Base-by-base conservation (phyloP, 352 stramenopile genomes). In the Pythium insidiosum region DNA sequence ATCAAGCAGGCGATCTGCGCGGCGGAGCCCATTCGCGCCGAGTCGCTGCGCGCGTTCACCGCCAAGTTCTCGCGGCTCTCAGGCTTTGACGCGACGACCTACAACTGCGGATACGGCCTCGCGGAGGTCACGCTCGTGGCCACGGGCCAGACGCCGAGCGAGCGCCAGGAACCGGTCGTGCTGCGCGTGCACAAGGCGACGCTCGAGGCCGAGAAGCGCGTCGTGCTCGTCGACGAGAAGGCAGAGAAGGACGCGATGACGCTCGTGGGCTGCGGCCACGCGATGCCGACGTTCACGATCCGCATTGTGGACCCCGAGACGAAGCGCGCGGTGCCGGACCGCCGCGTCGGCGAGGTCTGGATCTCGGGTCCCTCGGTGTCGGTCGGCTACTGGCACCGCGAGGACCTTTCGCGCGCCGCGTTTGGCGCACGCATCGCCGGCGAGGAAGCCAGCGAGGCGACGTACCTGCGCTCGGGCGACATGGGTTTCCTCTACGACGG, bases 301-400 rank as follows among this genome's bases (percentile, higher is more conserved):
- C 28, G 43, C 6, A 70, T 94, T 30, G 76, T 90, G 4, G 71
- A 92, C 38, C 61, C 74, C 0, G 65, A 80, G 15, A 69, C 73
- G n/a, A 68, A 66, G 36, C 54, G 73, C 46, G 18, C 38, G 29
- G 41, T 84, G 20, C 48, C 57, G 24, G 75, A 88, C 20, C 45
- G 68, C 22, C 57, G 80, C 21, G 66, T 90, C 2, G 94, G 94
- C 38, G 94, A 98, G 53, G 84, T 98, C 30, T 98, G 92, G 91
- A 69, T 98, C 6, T 59, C 82, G 35, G 92, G 87, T n/a, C 68
- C 72, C 6, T 87, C 73, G 5, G 74, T 88, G 9, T 63, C 74
- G 2, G 26, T 71, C 16, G 79, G 79, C 10, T 92, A 92, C 54
- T 92, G 71, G 68, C 77, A 87, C 45, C 72, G 66, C 19, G 47